A percentile compares a stretch with the other conserved stretches of the same genome.
These are phyloP conservation scores for Wickerhamiella alocasiicola DNA, from an alignment of 805 yeast species.

Conservation along the genomic window DNA sequence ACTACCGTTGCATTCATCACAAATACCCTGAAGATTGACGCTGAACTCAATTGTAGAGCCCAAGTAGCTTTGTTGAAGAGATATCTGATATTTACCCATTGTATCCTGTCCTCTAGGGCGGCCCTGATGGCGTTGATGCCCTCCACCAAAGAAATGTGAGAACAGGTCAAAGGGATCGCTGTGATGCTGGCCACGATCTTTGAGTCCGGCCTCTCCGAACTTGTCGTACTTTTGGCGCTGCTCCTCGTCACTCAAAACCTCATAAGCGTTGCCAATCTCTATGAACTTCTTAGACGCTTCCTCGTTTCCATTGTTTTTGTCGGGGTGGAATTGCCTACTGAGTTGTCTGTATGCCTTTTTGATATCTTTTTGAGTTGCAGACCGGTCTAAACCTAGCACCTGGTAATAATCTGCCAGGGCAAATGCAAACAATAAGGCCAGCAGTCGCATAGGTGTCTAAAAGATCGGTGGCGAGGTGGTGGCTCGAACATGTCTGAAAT, in stretches of 20 bases:
- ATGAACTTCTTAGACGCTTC: slow-evolving; percentile 77
- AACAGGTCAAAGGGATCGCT: slow-evolving; percentile 50
- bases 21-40: slow-evolving; percentile 58
- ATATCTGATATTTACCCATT: slow-evolving; percentile 41
- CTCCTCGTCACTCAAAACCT: slow-evolving; percentile 60
- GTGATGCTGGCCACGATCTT: slow-evolving; percentile 30
- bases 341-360: slow-evolving; percentile 73
- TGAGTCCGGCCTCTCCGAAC: slow-evolving; percentile 65
- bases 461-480: background rate
- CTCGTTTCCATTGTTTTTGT: slow-evolving; percentile 67
- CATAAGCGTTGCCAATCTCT: slow-evolving; percentile 89
- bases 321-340: slow-evolving; percentile 86
- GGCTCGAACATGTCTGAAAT: slow-evolving; percentile 49
- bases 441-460: slow-evolving; percentile 3
- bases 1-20: slow-evolving; percentile 68
- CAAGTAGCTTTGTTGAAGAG: slow-evolving; percentile 52
- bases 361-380: slow-evolving; percentile 69
- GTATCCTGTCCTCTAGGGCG: slow-evolving; percentile 51
- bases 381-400: slow-evolving; percentile 54
- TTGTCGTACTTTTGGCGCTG: slow-evolving; percentile 58
- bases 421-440: slow-evolving; percentile 9
- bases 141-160: slow-evolving; percentile 46
- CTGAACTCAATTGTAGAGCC: slow-evolving; percentile 55
- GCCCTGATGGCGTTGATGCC: slow-evolving; percentile 23
- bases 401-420: slow-evolving; percentile 33